phyloP scores from a whole-genome alignment of 2,329 filamentous ascomycete species.

The Shiraia sp. region DNA sequence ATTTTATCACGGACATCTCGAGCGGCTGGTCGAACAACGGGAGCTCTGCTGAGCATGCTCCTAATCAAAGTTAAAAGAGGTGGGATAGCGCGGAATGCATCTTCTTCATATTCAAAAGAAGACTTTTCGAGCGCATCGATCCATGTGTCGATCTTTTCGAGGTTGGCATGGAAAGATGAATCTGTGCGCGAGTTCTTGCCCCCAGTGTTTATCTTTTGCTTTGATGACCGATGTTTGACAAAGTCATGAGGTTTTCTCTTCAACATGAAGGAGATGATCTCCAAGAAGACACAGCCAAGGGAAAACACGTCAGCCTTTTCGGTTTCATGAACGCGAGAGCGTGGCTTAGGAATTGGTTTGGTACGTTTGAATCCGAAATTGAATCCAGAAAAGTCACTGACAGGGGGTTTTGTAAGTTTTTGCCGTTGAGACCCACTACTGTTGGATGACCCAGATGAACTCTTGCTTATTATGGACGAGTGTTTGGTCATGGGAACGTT shows the following conservation, averaged over 20 bases:
- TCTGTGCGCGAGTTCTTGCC: conserved; percentile 63
- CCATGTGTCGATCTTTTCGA: conserved; percentile 71
- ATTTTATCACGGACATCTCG: conserved; percentile 47
- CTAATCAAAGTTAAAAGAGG: conserved; percentile 47
- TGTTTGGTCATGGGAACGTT: conserved; percentile 25
- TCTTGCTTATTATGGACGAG: conserved; percentile 40
- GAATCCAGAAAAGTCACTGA: conserved; percentile 40
- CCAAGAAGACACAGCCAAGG: conserved; percentile 72
- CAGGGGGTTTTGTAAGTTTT: conserved; percentile 39
- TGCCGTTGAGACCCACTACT: conserved; percentile 38
- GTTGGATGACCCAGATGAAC: conserved; percentile 39
- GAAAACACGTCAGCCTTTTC: conserved; percentile 70
- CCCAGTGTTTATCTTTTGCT: conserved; percentile 57
- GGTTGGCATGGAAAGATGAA: conserved; percentile 72
- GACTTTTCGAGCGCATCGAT: conserved; percentile 65
- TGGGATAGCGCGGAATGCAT: conserved; percentile 46
- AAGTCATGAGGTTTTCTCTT: conserved; percentile 71
- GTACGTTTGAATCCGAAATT: conserved; percentile 42
- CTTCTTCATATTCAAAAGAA: conserved; percentile 48
- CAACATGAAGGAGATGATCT: conserved; percentile 70
- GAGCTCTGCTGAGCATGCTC: conserved; percentile 48
- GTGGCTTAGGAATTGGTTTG: conserved; percentile 32
- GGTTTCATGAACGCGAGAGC: conserved; percentile 37
- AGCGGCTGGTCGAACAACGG: conserved; percentile 47
- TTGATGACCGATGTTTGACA: conserved; percentile 66